Base-by-base conservation (phyloP, 139 green algal species). In the Chlorella sp. region DNA sequence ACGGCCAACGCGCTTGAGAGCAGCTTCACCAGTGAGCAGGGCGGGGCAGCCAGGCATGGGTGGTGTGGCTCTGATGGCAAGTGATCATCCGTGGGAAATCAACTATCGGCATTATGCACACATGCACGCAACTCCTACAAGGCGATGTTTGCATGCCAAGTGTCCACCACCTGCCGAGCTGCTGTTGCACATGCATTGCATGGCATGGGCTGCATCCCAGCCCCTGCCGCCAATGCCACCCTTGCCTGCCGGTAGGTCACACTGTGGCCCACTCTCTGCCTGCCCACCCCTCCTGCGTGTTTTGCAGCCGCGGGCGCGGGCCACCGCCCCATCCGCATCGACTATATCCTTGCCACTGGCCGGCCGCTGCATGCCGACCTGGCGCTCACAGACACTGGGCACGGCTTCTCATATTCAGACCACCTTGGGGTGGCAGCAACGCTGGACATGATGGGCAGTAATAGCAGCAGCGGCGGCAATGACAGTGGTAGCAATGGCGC, bases 1-100 rank as follows among this genome's bases (percentile, higher is more conserved):
- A 93, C 90, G 0, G 90, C 88, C 82, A 86, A 89, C 21, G 86
- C 90, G 0, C 47, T 83, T 17, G 81, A 74, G 28, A 91, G 88
- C 88, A 91, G 36, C 75, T 93, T 80, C 84, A 73, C 78, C 30
- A 83, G 78, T 83, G 62, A 30, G 78, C 28, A 0, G 57, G 36
- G 28, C 44, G 9, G 44, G 7, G 9, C 44, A 51, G 44, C 44
- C 44, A 51, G 9, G 44, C n/a, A n/a, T n/a, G n/a, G n/a, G n/a
- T n/a, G n/a, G n/a, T n/a, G n/a, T n/a, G n/a, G n/a, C n/a, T n/a
- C n/a, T n/a, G n/a, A n/a, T n/a, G n/a, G n/a, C n/a, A n/a, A n/a
- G n/a, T n/a, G n/a, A n/a, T n/a, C n/a, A n/a, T n/a, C n/a, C n/a
- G n/a, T n/a, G n/a, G n/a, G n/a, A n/a, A n/a, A n/a, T n/a, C n/a